Conservation (phyloP, 2,329 filamentous ascomycete genomes). For the Zymoseptoria brevis region DNA sequence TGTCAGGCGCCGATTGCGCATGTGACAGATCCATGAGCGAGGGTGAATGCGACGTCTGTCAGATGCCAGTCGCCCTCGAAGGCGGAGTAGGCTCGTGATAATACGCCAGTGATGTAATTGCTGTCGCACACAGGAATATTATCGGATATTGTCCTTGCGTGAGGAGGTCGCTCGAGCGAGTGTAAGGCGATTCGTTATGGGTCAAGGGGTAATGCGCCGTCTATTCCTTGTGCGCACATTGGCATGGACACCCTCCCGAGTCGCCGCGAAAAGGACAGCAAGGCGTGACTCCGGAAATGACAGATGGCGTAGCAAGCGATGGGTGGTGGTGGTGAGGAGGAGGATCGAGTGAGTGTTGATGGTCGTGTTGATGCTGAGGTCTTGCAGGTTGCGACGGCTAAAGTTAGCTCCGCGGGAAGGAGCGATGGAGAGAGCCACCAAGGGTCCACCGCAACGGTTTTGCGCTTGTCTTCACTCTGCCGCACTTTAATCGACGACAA, state of each 20-base stretch:
- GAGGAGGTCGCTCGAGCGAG: not conserved
- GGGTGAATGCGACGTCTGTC: not conserved
- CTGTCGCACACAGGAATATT: not conserved
- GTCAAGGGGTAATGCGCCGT: not conserved
- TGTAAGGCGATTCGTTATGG: not conserved
- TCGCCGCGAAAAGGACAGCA: not conserved
- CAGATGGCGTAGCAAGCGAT: not conserved
- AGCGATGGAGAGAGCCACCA: not conserved
- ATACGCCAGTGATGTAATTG: not conserved
- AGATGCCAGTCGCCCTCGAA: not conserved
- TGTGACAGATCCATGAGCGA: constrained; percentile 10
- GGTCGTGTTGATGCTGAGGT: not conserved
- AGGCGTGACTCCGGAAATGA: not conserved
- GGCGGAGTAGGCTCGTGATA: not conserved
- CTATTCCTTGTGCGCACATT: not conserved
- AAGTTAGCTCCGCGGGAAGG: too few relatives aligned
- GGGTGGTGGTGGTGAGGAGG: not conserved
- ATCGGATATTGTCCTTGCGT: not conserved
- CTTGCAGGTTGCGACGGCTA: not conserved
- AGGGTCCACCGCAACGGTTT: not conserved
- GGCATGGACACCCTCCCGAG: not conserved
- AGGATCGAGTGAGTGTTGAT: not conserved
- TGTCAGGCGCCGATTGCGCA: constrained; percentile 2
- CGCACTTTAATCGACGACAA: not conserved
- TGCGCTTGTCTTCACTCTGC: not conserved